Evolutionary conservation across 306 rosid species (phyloP), one percentile per base, ranked within the genome.

Genomic region (Morella rubra): DNA sequence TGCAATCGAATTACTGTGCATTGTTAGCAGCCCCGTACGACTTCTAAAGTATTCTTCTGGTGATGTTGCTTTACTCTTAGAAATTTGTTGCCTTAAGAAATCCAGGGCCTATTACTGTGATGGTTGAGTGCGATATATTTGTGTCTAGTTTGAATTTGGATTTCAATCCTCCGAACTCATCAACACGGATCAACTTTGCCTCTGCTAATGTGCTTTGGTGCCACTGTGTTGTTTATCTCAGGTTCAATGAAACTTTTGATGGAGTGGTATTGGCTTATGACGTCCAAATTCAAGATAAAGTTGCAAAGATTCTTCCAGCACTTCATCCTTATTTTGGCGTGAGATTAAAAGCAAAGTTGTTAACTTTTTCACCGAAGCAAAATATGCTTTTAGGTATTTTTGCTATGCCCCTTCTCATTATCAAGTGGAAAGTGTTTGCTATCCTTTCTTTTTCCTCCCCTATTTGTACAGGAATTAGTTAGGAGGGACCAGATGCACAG

Each of bases 351-450:
- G 91, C 84, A 32, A 88, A 85, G 58, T 41, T 88, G 74, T 84
- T 96, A 16, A 92, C 91, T 50, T 92, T 89, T 81, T 89, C 93
- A 68, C 96, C 97, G 6, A 89, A 86, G 77, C 97, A 96, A n/a
- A 66, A 91, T 77, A 91, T 85, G 99, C 90, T 88, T 73, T 75
- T 92, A 89, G 99, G 97, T 92, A 83, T 40, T 81, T 24, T 53
- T 13, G 60, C 22, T 16, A 3, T 62, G 61, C 47, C 77, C 10
- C 18, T 27, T 45, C 22, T 47, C 11, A 45, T n/a, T 10, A 19
- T 51, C 37, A 27, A 24, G 9, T 2, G 16, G 37, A 15, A 18
- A 24, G 60, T 45, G 47, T 62, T 76, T 54, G 44, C 7, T 46
- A 11, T 7, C 8, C 37, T 18, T n/a, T 49, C 32, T 19, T 18